Percentiles rank a stretch among this genome's conserved stretches.
Conservation (phyloP, 1,139 yeast genomes). For the Hansenula lynferdii region DNA sequence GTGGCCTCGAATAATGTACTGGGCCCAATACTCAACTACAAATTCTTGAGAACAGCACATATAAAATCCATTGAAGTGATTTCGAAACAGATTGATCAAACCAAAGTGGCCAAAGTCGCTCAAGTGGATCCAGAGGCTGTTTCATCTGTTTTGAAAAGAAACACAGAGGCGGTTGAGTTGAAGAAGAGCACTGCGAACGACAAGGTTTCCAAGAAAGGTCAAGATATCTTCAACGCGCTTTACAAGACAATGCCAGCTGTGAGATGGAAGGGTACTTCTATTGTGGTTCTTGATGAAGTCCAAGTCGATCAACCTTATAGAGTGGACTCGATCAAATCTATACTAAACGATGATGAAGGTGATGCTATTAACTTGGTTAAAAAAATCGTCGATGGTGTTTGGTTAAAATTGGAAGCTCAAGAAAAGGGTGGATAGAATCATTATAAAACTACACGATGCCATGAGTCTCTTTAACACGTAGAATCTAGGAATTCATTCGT, state of each 20-base stretch:
- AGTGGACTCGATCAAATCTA: constrained; percentile 24
- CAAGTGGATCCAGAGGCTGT: constrained; percentile 14
- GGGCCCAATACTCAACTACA: constrained; percentile 32
- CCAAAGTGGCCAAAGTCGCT: constrained; percentile 20
- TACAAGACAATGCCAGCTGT: constrained; percentile 46
- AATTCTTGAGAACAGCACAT: constrained; percentile 53
- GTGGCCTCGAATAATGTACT: constrained; percentile 6
- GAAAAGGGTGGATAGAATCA: constrained; percentile 50
- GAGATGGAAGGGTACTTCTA: constrained; percentile 42
- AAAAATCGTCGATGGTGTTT: constrained; percentile 50
- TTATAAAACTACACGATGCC: no score
- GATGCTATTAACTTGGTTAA: constrained; percentile 43
- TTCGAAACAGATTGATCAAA: constrained; percentile 16
- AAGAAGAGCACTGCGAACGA: constrained; percentile 27
- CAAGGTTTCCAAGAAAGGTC: constrained; percentile 42
- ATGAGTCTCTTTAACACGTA: no score
- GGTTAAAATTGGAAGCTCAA: constrained; percentile 45
- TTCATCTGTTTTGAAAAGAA: constrained; percentile 19
- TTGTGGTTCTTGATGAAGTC: constrained; percentile 49
- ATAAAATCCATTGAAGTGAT: constrained; percentile 49
- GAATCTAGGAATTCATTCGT: no score
- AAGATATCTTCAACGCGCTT: constrained; percentile 43
- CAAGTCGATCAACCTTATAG: constrained; percentile 47
- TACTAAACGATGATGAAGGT: constrained; percentile 21
- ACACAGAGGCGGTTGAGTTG: constrained; percentile 15